Evolutionary conservation across 257 asterid genomes (phyloP), one percentile per base, ranked within the genome.

Genomic region (Jasminum sambac): DNA sequence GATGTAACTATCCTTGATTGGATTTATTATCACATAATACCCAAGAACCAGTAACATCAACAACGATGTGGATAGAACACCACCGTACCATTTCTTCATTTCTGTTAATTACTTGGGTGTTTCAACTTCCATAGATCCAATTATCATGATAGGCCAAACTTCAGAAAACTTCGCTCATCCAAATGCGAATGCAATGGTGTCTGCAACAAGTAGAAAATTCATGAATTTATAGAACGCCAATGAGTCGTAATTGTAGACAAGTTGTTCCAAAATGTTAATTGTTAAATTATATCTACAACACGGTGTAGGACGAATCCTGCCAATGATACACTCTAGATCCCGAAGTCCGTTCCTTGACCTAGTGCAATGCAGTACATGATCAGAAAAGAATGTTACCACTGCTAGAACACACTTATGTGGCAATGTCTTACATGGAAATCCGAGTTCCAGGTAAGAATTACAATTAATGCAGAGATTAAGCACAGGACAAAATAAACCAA

Each of bases 1-100:
- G 57, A 86, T 34, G 77, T 79, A 87, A 24, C 64, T 76, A 68
- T 85, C 91, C 60, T 71, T 83, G 81, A 89, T 76, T 70, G 99
- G 95, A 75, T 72, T 86, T 76, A 67, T 79, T 66, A 88, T 74
- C 44, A 83, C 79, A 66, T 76, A 81, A 73, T 76, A 91, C 63
- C 92, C 99, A 67, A 95, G 71, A 68, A 87, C 66, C 66, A 89
- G 55, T 17, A 95, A 58, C 98, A 88, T 89, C 79, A 91, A 77
- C 70, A 91, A 73, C 63, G 95, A 91, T 26, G 86, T 64, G 36
- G 81, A 71, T 38, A 95, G 66, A 75, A 86, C 89, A 64, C 96
- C 88, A 52, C 83, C 78, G 12, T 85, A 88, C 96, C 95, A 91
- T 88, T 84, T 91, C 95, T 87, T 95, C 99, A 95, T 95, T 75